Conservation (phyloP, 257 asterid species). For the Plectranthus barbatus region DNA sequence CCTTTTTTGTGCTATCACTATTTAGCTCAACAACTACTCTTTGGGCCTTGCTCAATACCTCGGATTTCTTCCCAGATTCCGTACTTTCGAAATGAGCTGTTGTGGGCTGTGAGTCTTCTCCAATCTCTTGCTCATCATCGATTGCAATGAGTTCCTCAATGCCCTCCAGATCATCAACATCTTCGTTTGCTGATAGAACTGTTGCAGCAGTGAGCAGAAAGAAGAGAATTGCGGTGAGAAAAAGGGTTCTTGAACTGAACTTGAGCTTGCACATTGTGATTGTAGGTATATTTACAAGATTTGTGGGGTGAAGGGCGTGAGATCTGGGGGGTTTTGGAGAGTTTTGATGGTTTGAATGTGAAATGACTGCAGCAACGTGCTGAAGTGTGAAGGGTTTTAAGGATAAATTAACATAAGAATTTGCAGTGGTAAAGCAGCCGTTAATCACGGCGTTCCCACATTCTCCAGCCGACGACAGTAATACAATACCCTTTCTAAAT, state of each 20-base stretch:
- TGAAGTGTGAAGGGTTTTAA: slow-evolving; percentile 17
- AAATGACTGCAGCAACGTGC: slow-evolving; percentile 32
- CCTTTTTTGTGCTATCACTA: slow-evolving; percentile 47
- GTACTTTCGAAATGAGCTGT: slow-evolving; percentile 18
- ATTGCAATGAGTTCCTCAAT: slow-evolving; percentile 75
- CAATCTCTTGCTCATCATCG: slow-evolving; percentile 54
- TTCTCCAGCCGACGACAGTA: neutral
- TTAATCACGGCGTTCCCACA: slow-evolving; percentile 17
- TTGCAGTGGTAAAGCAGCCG: neutral
- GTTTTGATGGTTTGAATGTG: slow-evolving; percentile 15
- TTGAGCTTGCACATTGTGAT: slow-evolving; percentile 35
- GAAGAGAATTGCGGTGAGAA: slow-evolving; percentile 36
- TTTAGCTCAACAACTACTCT: slow-evolving; percentile 79
- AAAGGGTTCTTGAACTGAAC: slow-evolving; percentile 36
- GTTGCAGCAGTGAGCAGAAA: slow-evolving; percentile 25
- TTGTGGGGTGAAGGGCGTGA: neutral
- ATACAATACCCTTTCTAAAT: no score
- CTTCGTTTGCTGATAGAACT: slow-evolving; percentile 25
- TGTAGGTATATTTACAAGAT: neutral
- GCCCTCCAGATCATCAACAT: slow-evolving; percentile 39
- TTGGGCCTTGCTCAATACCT: slow-evolving; percentile 79
- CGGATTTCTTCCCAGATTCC: slow-evolving; percentile 44
- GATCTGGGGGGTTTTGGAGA: slow-evolving; percentile 4
- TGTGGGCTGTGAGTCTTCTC: slow-evolving; percentile 23
- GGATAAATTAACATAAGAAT: neutral